A percentile compares a stretch with the other conserved stretches of the same genome.
Evolutionary conservation across 805 yeast species (phyloP).

Genomic region (Candida ortonii): DNA sequence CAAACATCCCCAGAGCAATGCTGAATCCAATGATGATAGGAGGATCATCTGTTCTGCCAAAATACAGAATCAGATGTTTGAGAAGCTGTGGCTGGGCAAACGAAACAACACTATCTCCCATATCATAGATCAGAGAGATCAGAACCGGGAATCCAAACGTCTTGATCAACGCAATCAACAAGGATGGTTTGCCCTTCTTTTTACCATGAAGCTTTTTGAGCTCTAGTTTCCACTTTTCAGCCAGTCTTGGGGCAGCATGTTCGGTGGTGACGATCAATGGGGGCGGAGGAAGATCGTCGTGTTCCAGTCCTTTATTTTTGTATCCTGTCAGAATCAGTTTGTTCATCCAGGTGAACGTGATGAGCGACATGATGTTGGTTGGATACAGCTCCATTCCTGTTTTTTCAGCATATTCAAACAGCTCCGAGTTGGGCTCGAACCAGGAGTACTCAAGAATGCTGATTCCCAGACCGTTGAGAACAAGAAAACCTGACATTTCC

Average conservation of each 20-base stretch:
- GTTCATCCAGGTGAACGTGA: slow-evolving; percentile 92
- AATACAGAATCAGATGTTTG: slow-evolving; percentile 45
- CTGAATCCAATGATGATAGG: slow-evolving; percentile 59
- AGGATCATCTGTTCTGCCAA: slow-evolving; percentile 33
- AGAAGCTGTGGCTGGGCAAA: slow-evolving; percentile 59
- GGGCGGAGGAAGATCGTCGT: slow-evolving; percentile 42
- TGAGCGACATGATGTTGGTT: slow-evolving; percentile 66
- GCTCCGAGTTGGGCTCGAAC: slow-evolving; percentile 38
- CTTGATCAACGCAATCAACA: slow-evolving; percentile 34
- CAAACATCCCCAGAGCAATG: slow-evolving; percentile 63
- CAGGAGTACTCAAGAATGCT: slow-evolving; percentile 38
- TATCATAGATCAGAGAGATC: slow-evolving; percentile 36
- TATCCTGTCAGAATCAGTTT: slow-evolving; percentile 73
- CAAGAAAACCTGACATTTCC: slow-evolving; percentile 21
- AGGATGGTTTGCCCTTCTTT: slow-evolving; percentile 31
- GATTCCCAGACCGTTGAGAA: slow-evolving; percentile 33
- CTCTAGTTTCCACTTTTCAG: slow-evolving; percentile 36
- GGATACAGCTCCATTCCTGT: slow-evolving; percentile 26
- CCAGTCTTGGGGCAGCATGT: slow-evolving; percentile 31
- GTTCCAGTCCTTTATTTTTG: slow-evolving; percentile 31
- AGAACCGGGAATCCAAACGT: slow-evolving; percentile 39
- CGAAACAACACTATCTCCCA: slow-evolving; percentile 36
- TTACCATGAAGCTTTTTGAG: too few relatives aligned
- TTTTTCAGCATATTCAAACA: slow-evolving; percentile 34
- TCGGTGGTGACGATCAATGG: slow-evolving; percentile 37